Evolutionary conservation across 768 basidiomycete species (phyloP).

Genomic region (Phanerochaete carnosa): DNA sequence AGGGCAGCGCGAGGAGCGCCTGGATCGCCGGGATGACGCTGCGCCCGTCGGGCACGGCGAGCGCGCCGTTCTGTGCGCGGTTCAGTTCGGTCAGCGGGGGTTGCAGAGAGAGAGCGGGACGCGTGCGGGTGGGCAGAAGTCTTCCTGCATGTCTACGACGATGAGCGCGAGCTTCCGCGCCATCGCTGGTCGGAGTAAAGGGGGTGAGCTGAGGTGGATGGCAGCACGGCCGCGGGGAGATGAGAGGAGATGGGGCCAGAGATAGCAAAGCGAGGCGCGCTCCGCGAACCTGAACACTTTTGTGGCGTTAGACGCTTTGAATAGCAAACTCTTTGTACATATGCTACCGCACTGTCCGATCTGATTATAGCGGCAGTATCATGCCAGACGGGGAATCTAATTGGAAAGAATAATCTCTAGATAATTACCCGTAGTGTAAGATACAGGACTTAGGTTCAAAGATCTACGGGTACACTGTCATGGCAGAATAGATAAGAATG

Average conservation of each 20-base stretch:
- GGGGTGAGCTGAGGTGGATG: neutral
- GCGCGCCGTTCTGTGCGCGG: constrained; percentile 44
- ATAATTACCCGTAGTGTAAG: neutral
- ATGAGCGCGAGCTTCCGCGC: constrained; percentile 47
- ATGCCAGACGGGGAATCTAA: neutral
- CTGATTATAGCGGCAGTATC: no score
- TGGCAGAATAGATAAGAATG: neutral
- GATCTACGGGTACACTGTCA: neutral
- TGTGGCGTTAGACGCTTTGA: neutral
- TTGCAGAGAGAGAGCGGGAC: neutral
- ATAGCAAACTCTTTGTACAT: no score
- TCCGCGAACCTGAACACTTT: neutral
- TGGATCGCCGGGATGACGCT: constrained; percentile 56
- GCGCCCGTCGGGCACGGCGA: constrained; percentile 64
- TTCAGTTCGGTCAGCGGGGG: neutral
- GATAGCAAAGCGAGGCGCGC: neutral
- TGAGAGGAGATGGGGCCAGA: neutral
- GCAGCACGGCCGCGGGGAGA: neutral
- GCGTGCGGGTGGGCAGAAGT: constrained; percentile 54
- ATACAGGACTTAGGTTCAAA: neutral
- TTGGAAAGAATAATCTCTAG: neutral
- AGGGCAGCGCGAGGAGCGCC: constrained; percentile 54
- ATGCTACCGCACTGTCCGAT: no score
- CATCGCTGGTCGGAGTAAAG: constrained; percentile 15
- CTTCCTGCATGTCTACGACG: constrained; percentile 80